These are phyloP conservation scores for Exophiala viscosa DNA, from an alignment of 2,329 filamentous ascomycete species.

Conservation along the genomic window DNA sequence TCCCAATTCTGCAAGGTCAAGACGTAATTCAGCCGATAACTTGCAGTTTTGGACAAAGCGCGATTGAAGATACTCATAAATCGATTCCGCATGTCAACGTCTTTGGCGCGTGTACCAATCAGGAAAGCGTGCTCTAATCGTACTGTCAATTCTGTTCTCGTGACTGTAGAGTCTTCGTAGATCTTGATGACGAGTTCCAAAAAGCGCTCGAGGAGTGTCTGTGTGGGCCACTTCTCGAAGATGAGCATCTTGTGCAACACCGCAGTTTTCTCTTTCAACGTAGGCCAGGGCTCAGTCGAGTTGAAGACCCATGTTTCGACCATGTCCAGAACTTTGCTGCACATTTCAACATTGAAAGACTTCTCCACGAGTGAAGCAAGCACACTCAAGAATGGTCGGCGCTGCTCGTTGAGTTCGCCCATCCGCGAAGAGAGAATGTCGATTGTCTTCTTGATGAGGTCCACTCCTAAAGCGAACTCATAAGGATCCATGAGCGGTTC, in stretches of 20 bases:
- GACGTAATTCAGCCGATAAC: constrained; percentile 82
- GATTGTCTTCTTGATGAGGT: constrained; percentile 90
- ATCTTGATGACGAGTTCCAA: constrained; percentile 94
- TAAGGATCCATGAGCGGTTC: constrained; percentile 59
- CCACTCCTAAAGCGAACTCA: constrained; percentile 83
- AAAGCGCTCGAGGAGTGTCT: constrained; percentile 85
- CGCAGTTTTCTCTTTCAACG: constrained; percentile 96
- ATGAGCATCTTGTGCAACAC: constrained; percentile 99
- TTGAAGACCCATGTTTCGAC: constrained; percentile 96
- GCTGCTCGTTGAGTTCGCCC: constrained; percentile 84
- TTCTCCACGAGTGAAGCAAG: constrained; percentile 93
- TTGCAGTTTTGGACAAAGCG: constrained; percentile 88
- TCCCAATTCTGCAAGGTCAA: constrained; percentile 96
- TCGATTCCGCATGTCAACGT: constrained; percentile 93
- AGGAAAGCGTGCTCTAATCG: constrained; percentile 97
- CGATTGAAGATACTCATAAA: constrained; percentile 97
- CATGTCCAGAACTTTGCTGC: constrained; percentile 88
- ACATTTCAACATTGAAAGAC: constrained; percentile 79
- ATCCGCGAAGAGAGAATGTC: constrained; percentile 89
- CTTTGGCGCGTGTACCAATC: constrained; percentile 85
- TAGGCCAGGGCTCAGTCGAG: constrained; percentile 91
- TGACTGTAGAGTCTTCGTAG: constrained; percentile 96
- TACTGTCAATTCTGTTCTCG: constrained; percentile 90
- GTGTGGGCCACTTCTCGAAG: constrained; percentile 81
- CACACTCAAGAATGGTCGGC: constrained; percentile 90